These are phyloP conservation scores for Neurospora pannonica DNA, from an alignment of 495 filamentous ascomycete genomes.

Conservation along the genomic window DNA sequence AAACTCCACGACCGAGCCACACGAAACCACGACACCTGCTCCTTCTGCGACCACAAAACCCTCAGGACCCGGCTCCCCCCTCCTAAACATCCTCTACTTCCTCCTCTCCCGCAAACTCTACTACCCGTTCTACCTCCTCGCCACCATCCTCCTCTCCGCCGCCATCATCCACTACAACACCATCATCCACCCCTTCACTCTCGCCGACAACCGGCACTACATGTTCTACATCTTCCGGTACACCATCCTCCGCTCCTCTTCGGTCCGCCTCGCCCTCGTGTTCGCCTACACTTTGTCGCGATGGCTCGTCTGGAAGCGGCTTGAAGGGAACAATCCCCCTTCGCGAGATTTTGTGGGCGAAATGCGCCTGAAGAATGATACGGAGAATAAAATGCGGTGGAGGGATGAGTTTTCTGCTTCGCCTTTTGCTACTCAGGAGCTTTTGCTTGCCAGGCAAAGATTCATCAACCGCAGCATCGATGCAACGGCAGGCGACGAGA, in stretches of 20 bases:
- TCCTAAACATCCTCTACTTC: background rate
- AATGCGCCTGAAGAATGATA: background rate
- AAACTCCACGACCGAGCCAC: background rate
- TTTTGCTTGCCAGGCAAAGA: background rate
- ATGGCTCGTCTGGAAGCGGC: conserved; percentile 50
- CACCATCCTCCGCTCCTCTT: conserved; percentile 54
- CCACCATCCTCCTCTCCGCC: conserved; percentile 20
- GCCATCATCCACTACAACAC: conserved; percentile 71
- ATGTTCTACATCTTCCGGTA: conserved; percentile 93
- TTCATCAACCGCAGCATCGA: background rate
- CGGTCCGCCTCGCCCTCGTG: conserved; percentile 57
- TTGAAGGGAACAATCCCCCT: conserved; percentile 11
- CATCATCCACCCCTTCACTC: conserved; percentile 87
- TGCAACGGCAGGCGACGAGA: background rate
- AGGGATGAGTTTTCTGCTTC: background rate
- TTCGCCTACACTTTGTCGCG: conserved; percentile 44
- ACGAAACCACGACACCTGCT: too few relatives aligned
- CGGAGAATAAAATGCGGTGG: background rate
- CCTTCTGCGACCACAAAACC: background rate
- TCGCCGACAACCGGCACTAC: conserved; percentile 95
- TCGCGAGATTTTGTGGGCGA: background rate
- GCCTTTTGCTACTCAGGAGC: background rate
- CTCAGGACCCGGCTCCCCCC: background rate
- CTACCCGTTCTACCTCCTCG: conserved; percentile 15
- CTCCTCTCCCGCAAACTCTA: conserved; percentile 11